Percentiles rank a stretch among this genome's conserved stretches.
phyloP scores from a whole-genome alignment of 2,329 filamentous ascomycete species.

The Graphiopsis chlorocephala region DNA sequence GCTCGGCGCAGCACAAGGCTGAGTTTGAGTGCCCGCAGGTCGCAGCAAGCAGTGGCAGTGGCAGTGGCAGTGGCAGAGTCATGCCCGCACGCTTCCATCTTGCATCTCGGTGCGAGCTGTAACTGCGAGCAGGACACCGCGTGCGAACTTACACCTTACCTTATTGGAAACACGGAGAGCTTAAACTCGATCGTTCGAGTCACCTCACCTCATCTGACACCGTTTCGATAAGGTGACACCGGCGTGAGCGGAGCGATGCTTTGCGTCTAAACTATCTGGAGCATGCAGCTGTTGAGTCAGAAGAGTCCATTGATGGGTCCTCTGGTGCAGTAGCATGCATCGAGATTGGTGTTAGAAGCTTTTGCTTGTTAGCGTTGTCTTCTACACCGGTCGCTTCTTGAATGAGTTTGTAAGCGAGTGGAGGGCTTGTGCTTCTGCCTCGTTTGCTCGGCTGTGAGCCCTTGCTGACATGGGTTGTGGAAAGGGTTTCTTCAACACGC shows the following conservation, averaged over 20 bases:
- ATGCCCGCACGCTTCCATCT: neutral
- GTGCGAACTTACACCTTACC: neutral
- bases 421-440: neutral
- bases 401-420: neutral
- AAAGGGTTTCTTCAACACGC: neutral
- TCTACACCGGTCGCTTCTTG: neutral
- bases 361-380: neutral
- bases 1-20: neutral
- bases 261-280: neutral
- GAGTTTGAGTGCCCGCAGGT: neutral
- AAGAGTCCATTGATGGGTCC: neutral
- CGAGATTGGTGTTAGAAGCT: neutral
- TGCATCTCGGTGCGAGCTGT: neutral
- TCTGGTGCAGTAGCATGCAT: neutral
- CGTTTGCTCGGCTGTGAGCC: neutral
- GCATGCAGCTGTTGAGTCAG: neutral
- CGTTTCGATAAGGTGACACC: neutral
- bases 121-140: neutral
- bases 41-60: neutral
- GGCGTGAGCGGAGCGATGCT: neutral
- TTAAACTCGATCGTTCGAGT: neutral
- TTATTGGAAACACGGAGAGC: neutral
- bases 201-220: conserved; percentile 1
- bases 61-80: neutral
- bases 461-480: neutral